Evolutionary conservation across 148 eudicot species (phyloP), one percentile per base, ranked within the genome.

Genomic region (Persicaria tinctoria): DNA sequence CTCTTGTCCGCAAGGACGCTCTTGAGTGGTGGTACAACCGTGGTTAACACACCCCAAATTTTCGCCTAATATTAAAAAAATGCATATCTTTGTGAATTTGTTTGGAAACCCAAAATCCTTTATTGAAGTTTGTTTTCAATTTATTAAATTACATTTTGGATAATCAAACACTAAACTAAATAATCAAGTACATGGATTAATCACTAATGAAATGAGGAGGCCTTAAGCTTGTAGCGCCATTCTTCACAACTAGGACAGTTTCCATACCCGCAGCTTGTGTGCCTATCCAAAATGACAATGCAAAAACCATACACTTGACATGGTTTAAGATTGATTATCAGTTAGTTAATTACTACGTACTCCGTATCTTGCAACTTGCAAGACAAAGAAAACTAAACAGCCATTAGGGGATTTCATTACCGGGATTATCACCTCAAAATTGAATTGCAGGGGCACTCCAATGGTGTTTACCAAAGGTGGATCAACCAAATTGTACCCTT

Each of bases 401-500:
- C 64, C 8, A 60, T 20, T 60, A 20, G 41, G 66, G 41, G 38
- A 4, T 11, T 20, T 23, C 20, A 20, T 20, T 60, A 78, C 84
- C 84, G 13, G 81, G 79, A 78, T 82, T 82, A 56, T 82, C 23
- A 23, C 81, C 81, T 72, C 48, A 51, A 23, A 75, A 75, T 64
- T 81, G 54, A 54, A 82, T 57, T 5, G 84, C 76, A 63, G 76
- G 1, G 84, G 84, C 41, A 82, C 76, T 8, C 79, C 81, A 69
- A 81, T 60, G 0, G 87, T 81, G 14, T 77, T 75, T 32, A 23
- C 44, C 8, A 50, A 44, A 6, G 84, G 87, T 23, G 84, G 87
- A 50, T 84, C 87, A 46, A 79, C 76, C 44, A 84, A 77, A 60
- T 84, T 84, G 59, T 81, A 84, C 48, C 68, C 73, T 12, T 53